Percentiles rank a stretch among this genome's conserved stretches.
These are phyloP conservation scores for Colletotrichum musicola DNA, from an alignment of 2,329 filamentous ascomycete genomes.

Conservation along the genomic window DNA sequence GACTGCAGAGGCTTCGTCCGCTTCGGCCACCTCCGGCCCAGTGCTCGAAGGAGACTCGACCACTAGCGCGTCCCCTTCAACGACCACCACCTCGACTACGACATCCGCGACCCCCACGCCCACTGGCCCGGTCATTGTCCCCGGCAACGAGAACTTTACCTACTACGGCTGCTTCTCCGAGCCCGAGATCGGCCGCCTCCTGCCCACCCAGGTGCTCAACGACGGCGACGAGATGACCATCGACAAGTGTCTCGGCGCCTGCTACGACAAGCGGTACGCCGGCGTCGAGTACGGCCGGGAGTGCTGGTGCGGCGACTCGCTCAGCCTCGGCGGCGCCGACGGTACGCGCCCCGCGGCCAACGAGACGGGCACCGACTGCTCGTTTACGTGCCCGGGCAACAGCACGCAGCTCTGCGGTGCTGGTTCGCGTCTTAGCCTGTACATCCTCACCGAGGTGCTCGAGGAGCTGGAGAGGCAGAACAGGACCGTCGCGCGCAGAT, in stretches of 20 bases:
- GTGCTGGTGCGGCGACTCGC: conserved; percentile 41
- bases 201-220: conserved; percentile 47
- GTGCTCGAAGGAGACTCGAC: not conserved
- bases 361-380: conserved; percentile 36
- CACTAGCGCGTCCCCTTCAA: not conserved
- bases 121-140: conserved; percentile 46
- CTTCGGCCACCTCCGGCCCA: not conserved
- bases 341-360: conserved; percentile 36
- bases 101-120: conserved; percentile 35
- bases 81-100: not conserved
- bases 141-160: conserved; percentile 53
- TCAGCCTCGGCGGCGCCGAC: conserved; percentile 43
- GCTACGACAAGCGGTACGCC: conserved; percentile 38
- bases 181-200: conserved; percentile 48
- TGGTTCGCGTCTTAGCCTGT: conserved; percentile 48
- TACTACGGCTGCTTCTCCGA: conserved; percentile 53
- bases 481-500: not conserved
- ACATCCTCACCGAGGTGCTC: conserved; percentile 41
- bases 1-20: not conserved
- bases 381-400: conserved; percentile 39
- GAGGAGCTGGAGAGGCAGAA: conserved; percentile 3
- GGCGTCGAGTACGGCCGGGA: conserved; percentile 42
- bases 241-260: conserved; percentile 38
- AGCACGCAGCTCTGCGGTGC: conserved; percentile 40
- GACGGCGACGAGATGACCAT: conserved; percentile 42